Conservation (phyloP, 1,284 basidiomycete species). For the Malassezia furfur region DNA sequence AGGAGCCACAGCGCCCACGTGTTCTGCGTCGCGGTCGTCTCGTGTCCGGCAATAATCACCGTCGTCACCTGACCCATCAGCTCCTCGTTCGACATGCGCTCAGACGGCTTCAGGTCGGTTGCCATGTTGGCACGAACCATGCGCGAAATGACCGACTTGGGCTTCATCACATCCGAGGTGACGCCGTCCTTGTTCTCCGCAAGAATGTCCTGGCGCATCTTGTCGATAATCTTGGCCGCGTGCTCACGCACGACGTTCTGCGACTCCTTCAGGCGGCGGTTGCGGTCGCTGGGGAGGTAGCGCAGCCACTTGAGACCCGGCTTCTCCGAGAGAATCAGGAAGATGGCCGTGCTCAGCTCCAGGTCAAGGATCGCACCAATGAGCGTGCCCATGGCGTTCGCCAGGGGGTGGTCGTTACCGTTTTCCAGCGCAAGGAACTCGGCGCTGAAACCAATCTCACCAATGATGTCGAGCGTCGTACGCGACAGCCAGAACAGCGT, state of each 20-base stretch:
- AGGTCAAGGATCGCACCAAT: conserved; percentile 16
- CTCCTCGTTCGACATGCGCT: conserved; percentile 60
- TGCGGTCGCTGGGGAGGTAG: conserved; percentile 28
- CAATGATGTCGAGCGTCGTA: conserved; percentile 42
- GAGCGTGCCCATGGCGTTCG: conserved; percentile 12
- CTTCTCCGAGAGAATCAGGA: conserved; percentile 22
- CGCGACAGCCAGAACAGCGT: conserved; percentile 29
- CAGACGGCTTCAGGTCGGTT: conserved; percentile 42
- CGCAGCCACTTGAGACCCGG: conserved; percentile 32
- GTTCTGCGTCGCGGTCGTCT: conserved; percentile 67
- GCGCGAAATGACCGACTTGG: conserved; percentile 16
- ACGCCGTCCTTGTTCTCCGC: conserved; percentile 31
- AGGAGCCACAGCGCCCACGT: conserved; percentile 68
- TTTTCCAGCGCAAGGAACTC: conserved; percentile 29
- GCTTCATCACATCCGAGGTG: neutral
- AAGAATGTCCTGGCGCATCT: conserved; percentile 26
- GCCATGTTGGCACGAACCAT: conserved; percentile 47
- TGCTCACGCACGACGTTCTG: conserved; percentile 23
- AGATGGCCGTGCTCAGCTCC: conserved; percentile 8
- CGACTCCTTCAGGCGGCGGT: conserved; percentile 18
- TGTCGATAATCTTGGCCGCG: conserved; percentile 25
- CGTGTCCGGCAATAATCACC: conserved; percentile 70
- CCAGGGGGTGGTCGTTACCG: conserved; percentile 20
- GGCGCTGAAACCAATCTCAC: conserved; percentile 38
- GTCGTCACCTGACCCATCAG: conserved; percentile 67